Evolutionary conservation across 2,329 filamentous ascomycete genomes (phyloP).

Genomic region (Gnomoniopsis smithogilvyi): DNA sequence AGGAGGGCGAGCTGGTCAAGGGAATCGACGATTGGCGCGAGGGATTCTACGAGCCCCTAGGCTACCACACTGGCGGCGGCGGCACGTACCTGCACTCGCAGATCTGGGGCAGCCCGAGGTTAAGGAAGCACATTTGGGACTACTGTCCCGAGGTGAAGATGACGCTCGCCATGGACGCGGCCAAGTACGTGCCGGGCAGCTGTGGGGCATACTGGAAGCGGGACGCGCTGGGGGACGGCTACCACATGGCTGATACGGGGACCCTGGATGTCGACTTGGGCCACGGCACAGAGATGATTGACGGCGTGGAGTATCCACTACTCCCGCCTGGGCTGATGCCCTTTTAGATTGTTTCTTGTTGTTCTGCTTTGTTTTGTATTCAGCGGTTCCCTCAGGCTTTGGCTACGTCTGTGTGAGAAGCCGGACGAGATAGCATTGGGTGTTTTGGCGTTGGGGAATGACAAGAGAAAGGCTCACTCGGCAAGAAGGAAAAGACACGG

Average conservation of each 20-base stretch:
- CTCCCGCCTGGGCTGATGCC: slow-evolving; percentile 32
- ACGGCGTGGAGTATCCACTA: slow-evolving; percentile 37
- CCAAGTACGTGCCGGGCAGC: slow-evolving; percentile 45
- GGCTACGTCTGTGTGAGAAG: too few relatives aligned
- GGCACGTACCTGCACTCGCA: slow-evolving; percentile 37
- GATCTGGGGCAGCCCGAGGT: slow-evolving; percentile 43
- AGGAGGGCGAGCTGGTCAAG: slow-evolving; percentile 36
- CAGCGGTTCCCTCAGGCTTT: not conserved
- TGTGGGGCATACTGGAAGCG: slow-evolving; percentile 47
- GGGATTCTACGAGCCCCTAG: slow-evolving; percentile 48
- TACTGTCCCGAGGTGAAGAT: slow-evolving; percentile 53
- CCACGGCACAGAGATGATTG: slow-evolving; percentile 38
- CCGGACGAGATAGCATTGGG: not conserved
- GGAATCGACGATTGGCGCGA: slow-evolving; percentile 41
- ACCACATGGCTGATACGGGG: slow-evolving; percentile 19
- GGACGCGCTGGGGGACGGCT: slow-evolving; percentile 20
- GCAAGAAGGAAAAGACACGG: not conserved
- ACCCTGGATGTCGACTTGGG: slow-evolving; percentile 25
- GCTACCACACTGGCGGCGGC: slow-evolving; percentile 48
- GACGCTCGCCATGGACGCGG: slow-evolving; percentile 44
- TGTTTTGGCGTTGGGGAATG: slow-evolving; percentile 2
- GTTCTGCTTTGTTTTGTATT: not conserved
- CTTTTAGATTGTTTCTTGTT: slow-evolving; percentile 24
- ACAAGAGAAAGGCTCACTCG: not conserved
- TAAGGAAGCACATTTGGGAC: slow-evolving; percentile 45